phyloP scores from a whole-genome alignment of 352 stramenopile species.

The Globisporangium emineosum region DNA sequence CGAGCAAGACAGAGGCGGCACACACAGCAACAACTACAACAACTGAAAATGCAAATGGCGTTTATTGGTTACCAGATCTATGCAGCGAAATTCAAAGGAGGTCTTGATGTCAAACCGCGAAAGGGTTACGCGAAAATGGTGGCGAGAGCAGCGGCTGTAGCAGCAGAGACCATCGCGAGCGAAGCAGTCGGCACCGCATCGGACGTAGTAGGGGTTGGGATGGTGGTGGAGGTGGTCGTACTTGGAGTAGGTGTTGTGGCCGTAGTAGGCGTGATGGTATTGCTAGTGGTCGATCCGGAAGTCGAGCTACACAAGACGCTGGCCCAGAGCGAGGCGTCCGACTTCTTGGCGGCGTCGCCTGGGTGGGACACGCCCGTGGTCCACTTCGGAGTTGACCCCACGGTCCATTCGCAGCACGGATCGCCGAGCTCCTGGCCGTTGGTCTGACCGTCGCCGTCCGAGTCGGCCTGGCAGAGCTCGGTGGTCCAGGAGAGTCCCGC shows the following conservation, averaged over 20 bases:
- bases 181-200: neutral
- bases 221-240: neutral
- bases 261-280: neutral
- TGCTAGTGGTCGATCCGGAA: neutral
- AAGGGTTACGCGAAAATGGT: conserved; percentile 1
- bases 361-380: conserved; percentile 18
- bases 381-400: conserved; percentile 20
- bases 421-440: conserved; percentile 63
- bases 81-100: neutral
- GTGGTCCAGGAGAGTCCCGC: conserved; percentile 22
- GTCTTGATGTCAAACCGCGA: neutral
- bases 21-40: neutral
- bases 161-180: conserved; percentile 1
- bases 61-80: neutral
- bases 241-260: neutral
- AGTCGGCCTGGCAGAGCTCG: conserved; percentile 34
- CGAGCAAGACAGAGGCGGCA: neutral
- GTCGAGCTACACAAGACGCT: conserved; percentile 2
- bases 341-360: conserved; percentile 21
- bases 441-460: conserved; percentile 45
- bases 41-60: neutral
- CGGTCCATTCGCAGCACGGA: conserved; percentile 36
- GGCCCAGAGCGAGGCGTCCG: conserved; percentile 19
- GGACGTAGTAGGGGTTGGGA: conserved; percentile 1
- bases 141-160: neutral